Percentiles rank a stretch among this genome's conserved stretches.
Conservation (phyloP, 192 early-diverging fungal genomes). For the Umbelopsis isabellina region DNA sequence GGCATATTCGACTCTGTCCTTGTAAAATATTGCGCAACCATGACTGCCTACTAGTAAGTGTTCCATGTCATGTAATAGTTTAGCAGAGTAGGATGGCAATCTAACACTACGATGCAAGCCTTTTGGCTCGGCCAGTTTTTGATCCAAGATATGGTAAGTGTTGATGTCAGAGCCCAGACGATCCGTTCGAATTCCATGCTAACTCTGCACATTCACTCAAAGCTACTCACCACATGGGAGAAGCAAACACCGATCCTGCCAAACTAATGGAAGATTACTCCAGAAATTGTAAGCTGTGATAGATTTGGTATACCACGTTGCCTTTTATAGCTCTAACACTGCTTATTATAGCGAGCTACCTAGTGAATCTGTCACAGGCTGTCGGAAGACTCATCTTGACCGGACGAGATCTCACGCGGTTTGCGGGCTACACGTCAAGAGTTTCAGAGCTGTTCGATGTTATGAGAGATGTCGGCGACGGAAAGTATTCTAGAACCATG, state of each 20-base stretch:
- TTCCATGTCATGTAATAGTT: too few species aligned
- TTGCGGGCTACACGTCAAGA: constrained; percentile 66
- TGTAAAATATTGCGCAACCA: constrained; percentile 68
- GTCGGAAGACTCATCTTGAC: constrained; percentile 64
- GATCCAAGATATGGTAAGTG: constrained; percentile 57
- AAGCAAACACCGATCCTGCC: constrained; percentile 50
- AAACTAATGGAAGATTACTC: constrained; percentile 66
- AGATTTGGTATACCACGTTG: not conserved
- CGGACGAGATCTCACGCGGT: constrained; percentile 65
- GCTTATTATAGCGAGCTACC: constrained; percentile 50
- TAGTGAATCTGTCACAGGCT: constrained; percentile 67
- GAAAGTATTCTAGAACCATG: constrained; percentile 58
- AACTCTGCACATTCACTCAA: not conserved
- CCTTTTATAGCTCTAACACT: not conserved
- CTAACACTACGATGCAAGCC: constrained; percentile 27
- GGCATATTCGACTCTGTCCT: constrained; percentile 67
- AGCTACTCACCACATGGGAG: constrained; percentile 62
- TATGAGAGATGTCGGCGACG: constrained; percentile 55
- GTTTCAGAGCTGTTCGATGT: constrained; percentile 65
- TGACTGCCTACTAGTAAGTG: constrained; percentile 68
- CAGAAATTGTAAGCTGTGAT: constrained; percentile 54
- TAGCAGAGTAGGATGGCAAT: too few species aligned
- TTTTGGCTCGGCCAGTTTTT: constrained; percentile 65
- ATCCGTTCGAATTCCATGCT: not conserved
- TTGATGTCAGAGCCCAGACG: too few species aligned